phyloP scores from a whole-genome alignment of 345 rosid genomes.

The Microthlaspi erraticum region DNA sequence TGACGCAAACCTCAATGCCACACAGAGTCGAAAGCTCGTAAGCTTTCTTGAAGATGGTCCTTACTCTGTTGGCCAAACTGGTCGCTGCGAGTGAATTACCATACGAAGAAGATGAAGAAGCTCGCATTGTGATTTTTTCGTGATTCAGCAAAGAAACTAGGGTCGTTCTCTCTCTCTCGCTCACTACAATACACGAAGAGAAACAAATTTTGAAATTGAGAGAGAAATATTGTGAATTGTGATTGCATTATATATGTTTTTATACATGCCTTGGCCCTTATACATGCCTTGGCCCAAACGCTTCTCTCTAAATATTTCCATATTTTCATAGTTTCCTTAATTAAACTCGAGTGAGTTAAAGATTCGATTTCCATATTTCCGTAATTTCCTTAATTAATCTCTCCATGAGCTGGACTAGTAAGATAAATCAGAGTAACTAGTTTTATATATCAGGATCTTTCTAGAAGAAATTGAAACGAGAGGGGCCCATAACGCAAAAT shows the following conservation, averaged over 20 bases:
- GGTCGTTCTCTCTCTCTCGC: background rate
- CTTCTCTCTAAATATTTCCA: background rate
- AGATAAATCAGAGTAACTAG: too few species aligned
- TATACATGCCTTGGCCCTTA: conserved; percentile 10
- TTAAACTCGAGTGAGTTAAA: background rate
- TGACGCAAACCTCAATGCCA: conserved; percentile 8
- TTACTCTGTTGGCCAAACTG: conserved; percentile 29
- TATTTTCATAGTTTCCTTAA: too few species aligned
- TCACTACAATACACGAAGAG: background rate
- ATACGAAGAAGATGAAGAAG: conserved; percentile 12
- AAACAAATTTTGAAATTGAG: background rate
- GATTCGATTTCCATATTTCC: conserved; percentile 13
- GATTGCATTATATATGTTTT: too few species aligned
- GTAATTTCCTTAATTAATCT: background rate
- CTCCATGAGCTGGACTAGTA: too few species aligned
- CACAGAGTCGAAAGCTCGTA: conserved; percentile 24
- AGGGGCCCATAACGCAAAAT: background rate
- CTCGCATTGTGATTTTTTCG: conserved; percentile 12
- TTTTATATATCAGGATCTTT: too few species aligned
- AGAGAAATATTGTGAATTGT: background rate
- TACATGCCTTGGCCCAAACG: background rate
- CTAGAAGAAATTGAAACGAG: too few species aligned
- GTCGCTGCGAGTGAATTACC: background rate
- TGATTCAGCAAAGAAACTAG: conserved; percentile 12
- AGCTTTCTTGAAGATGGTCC: conserved; percentile 37